Conservation (phyloP, 1,284 basidiomycete genomes). For the Ceratobasidium sp. region DNA sequence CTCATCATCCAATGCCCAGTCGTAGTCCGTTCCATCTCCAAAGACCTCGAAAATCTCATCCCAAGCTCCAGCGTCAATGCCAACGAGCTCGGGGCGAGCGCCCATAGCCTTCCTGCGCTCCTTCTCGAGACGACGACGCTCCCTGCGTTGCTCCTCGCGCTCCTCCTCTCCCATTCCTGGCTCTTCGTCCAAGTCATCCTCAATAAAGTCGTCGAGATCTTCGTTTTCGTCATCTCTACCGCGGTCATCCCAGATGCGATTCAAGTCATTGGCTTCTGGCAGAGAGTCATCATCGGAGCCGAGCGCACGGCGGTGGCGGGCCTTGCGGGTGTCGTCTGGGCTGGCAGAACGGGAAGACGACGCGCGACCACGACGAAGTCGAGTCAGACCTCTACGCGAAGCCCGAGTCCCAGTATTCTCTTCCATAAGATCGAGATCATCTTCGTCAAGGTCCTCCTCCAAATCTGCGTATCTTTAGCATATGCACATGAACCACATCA, state of each 20-base stretch:
- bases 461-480: conserved; percentile 57
- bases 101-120: conserved; percentile 67
- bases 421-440: conserved; percentile 91
- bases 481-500: conserved; percentile 50
- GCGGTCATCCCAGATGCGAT: conserved; percentile 84
- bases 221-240: conserved; percentile 64
- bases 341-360: conserved; percentile 60
- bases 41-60: conserved; percentile 97
- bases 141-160: conserved; percentile 73
- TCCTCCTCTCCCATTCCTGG: conserved; percentile 74
- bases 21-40: conserved; percentile 96
- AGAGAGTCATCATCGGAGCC: conserved; percentile 56
- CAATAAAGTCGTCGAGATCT: conserved; percentile 67
- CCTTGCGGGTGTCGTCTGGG: conserved; percentile 64
- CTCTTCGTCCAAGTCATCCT: conserved; percentile 79
- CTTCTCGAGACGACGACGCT: conserved; percentile 68
- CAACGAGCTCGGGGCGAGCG: conserved; percentile 76
- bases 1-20: conserved; percentile 88
- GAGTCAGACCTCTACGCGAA: conserved; percentile 62
- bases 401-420: conserved; percentile 90
- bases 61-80: conserved; percentile 93
- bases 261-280: conserved; percentile 66
- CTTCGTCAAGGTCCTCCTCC: conserved; percentile 85
- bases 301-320: conserved; percentile 74
- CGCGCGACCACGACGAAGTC: conserved; percentile 74